Conservation (phyloP, 345 rosid genomes). For the Citrus reticulata region DNA sequence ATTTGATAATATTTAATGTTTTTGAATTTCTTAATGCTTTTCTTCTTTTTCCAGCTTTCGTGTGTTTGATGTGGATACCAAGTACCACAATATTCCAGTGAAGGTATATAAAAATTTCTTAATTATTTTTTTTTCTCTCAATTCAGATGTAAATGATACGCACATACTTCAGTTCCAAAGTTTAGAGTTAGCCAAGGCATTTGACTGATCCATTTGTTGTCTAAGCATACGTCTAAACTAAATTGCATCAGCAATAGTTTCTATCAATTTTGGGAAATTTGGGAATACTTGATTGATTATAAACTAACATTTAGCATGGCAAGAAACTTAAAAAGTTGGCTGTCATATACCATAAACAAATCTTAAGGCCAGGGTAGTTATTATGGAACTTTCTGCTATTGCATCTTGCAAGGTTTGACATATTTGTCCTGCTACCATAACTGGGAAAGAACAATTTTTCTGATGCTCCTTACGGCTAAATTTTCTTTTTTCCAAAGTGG, state of each 20-base stretch:
- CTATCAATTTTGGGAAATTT: not conserved
- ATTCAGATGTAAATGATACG: not conserved
- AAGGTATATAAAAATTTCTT: slow-evolving; percentile 43
- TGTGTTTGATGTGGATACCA: slow-evolving; percentile 69
- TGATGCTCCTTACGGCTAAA: not conserved
- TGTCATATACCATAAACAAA: not conserved
- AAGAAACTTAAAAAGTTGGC: not conserved
- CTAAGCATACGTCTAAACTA: not conserved
- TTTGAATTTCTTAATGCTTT: not conserved
- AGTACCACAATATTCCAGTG: slow-evolving; percentile 60
- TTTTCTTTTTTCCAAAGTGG: not conserved
- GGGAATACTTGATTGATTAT: not conserved
- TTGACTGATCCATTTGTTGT: not conserved
- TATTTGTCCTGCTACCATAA: not conserved
- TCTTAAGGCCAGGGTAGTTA: too few relatives aligned
- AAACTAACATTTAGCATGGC: not conserved
- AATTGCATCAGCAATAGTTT: not conserved
- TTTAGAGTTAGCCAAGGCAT: not conserved
- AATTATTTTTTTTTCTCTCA: not conserved
- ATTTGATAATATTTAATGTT: slow-evolving; percentile 8
- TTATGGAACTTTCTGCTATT: not conserved
- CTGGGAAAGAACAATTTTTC: not conserved
- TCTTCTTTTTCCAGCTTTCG: slow-evolving; percentile 47
- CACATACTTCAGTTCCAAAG: not conserved
- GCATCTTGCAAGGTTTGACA: not conserved